These are phyloP conservation scores for Penicillium coprophilum DNA, from an alignment of 495 filamentous ascomycete genomes.

Conservation along the genomic window DNA sequence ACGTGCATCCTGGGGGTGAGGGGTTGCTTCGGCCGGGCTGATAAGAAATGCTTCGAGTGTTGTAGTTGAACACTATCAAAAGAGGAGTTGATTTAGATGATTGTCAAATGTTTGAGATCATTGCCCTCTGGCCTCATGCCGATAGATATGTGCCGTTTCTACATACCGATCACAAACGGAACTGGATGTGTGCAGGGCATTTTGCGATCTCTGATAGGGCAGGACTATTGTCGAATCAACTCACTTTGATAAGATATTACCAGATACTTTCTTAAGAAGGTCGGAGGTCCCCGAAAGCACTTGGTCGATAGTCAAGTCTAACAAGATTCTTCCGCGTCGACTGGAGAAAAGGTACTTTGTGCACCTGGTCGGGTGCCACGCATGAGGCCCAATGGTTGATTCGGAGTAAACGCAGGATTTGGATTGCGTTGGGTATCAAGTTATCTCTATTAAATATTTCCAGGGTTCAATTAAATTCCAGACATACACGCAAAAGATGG, in stretches of 20 bases:
- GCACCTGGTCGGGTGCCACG: conserved; percentile 11
- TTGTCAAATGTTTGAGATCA: neutral
- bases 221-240: no score
- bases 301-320: conserved; percentile 27
- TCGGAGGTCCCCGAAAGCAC: no score
- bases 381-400: neutral
- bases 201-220: no score
- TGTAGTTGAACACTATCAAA: neutral
- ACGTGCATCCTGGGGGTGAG: neutral
- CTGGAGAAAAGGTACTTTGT: conserved; percentile 21
- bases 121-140: neutral
- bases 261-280: no score
- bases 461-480: conserved; percentile 14
- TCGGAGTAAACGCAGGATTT: neutral
- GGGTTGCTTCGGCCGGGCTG: neutral
- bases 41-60: neutral
- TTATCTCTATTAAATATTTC: conserved; percentile 2
- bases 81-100: neutral
- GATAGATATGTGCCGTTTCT: neutral
- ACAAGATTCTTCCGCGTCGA: conserved; percentile 31
- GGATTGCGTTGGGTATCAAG: neutral
- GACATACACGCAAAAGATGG: conserved; percentile 9
- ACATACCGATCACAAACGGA: neutral
- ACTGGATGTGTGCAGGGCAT: neutral
- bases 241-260: no score